Conservation (phyloP, 441 rosid genomes). For the Pelargonium australe region DNA sequence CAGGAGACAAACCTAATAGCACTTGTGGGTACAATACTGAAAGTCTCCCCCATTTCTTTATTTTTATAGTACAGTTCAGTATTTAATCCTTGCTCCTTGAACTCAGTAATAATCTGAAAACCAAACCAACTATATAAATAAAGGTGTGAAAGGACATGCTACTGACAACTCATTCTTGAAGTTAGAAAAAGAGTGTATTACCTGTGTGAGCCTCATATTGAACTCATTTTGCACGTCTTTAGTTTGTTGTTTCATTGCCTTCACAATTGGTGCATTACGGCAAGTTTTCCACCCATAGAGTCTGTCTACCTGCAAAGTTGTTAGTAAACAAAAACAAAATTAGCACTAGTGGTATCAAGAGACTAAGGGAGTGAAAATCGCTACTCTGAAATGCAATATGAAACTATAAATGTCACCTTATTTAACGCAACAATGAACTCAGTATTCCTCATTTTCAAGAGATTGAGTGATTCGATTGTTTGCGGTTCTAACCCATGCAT, state of each 20-base stretch:
- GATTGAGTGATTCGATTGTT: constrained; percentile 89
- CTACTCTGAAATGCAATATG: background rate
- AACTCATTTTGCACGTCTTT: constrained; percentile 74
- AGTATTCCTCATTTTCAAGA: constrained; percentile 77
- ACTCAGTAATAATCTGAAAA: constrained; percentile 63
- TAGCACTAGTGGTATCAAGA: constrained; percentile 1
- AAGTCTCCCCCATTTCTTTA: constrained; percentile 77
- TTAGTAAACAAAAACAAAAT: constrained; percentile 7
- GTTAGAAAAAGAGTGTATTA: constrained; percentile 19
- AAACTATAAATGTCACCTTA: constrained; percentile 43
- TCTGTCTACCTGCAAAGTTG: constrained; percentile 69
- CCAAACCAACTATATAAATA: constrained; percentile 15
- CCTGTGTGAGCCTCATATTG: constrained; percentile 62
- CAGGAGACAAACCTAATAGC: constrained; percentile 53
- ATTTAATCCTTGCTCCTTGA: constrained; percentile 89
- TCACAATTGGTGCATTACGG: constrained; percentile 68
- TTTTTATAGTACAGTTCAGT: constrained; percentile 91
- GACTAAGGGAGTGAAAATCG: background rate
- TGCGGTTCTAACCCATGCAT: constrained; percentile 96
- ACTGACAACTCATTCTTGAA: constrained; percentile 4
- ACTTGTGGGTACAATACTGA: constrained; percentile 90
- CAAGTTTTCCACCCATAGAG: constrained; percentile 84
- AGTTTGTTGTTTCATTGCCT: constrained; percentile 69
- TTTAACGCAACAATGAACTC: constrained; percentile 91
- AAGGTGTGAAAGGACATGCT: constrained; percentile 12